Evolutionary conservation across 768 basidiomycete genomes (phyloP).

Genomic region (Collybia sp.): DNA sequence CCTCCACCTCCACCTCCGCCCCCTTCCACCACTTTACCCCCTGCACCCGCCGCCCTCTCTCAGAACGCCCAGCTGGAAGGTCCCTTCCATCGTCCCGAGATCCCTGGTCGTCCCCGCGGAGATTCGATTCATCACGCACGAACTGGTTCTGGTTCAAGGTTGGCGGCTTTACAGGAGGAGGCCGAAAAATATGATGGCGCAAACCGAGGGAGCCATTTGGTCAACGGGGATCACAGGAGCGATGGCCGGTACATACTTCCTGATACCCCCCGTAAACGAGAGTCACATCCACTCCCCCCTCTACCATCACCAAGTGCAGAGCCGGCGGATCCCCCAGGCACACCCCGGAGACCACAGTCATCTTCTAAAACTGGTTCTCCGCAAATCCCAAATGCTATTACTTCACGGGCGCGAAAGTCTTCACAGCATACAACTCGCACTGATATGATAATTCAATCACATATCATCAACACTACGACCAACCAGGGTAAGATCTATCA

Average conservation of each 20-base stretch:
- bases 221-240: constrained; percentile 22
- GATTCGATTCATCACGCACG: constrained; percentile 50
- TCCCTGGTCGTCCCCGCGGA: constrained; percentile 35
- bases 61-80: constrained; percentile 22
- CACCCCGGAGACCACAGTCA: constrained; percentile 26
- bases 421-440: constrained; percentile 41
- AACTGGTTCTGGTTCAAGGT: constrained; percentile 55
- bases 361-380: constrained; percentile 46
- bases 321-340: constrained; percentile 20
- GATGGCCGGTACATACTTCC: constrained; percentile 26
- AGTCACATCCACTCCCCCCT: constrained; percentile 66
- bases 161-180: constrained; percentile 65
- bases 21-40: constrained; percentile 56
- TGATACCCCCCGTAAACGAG: constrained; percentile 43
- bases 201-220: constrained; percentile 14
- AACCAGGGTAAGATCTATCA: constrained; percentile 66
- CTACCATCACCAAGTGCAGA: constrained; percentile 45
- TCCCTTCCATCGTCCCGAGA: constrained; percentile 28
- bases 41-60: constrained; percentile 36
- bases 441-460: constrained; percentile 27
- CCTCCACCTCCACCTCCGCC: constrained; percentile 68
- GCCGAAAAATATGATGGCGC: constrained; percentile 49
- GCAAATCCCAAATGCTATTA: constrained; percentile 31
- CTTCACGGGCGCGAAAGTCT: constrained; percentile 53
- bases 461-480: constrained; percentile 55